These are phyloP conservation scores for Cucurbita moschata DNA, from an alignment of 306 rosid genomes.

Conservation along the genomic window DNA sequence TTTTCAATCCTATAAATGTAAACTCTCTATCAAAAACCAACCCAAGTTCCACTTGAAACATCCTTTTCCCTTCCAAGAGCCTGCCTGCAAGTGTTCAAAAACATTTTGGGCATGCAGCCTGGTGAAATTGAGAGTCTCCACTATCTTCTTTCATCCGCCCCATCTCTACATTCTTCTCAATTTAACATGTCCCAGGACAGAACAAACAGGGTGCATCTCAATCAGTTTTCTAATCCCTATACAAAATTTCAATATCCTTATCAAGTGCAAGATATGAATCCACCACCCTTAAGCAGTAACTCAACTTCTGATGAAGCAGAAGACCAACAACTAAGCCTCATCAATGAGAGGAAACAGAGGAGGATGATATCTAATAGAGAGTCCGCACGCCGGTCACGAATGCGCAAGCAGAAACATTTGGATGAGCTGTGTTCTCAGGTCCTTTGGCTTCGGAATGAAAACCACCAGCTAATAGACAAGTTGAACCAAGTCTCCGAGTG, in stretches of 20 bases:
- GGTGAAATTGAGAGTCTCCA: slow-evolving; percentile 35
- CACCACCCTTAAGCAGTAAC: slow-evolving; percentile 50
- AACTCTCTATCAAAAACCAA: slow-evolving; percentile 18
- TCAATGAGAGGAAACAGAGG: slow-evolving; percentile 69
- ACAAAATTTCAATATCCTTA: slow-evolving; percentile 26
- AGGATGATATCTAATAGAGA: slow-evolving; percentile 95
- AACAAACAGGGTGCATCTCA: slow-evolving; percentile 26
- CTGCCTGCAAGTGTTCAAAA: slow-evolving; percentile 21
- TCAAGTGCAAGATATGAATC: slow-evolving; percentile 38
- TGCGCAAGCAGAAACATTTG: slow-evolving; percentile 84
- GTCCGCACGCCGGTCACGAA: slow-evolving; percentile 78
- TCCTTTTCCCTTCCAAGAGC: background rate
- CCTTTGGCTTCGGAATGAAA: slow-evolving; percentile 76
- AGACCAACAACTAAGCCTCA: slow-evolving; percentile 48
- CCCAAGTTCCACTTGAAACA: slow-evolving; percentile 5
- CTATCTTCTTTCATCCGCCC: slow-evolving; percentile 35
- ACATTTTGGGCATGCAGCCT: slow-evolving; percentile 40
- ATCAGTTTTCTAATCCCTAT: slow-evolving; percentile 27
- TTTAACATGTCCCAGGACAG: slow-evolving; percentile 24
- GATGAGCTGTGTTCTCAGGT: slow-evolving; percentile 97
- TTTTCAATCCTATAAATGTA: slow-evolving; percentile 51
- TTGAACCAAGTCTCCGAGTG: slow-evolving; percentile 49
- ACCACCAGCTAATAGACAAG: slow-evolving; percentile 55
- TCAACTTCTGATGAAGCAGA: slow-evolving; percentile 91
- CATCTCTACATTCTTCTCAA: slow-evolving; percentile 11